phyloP scores from a whole-genome alignment of 768 basidiomycete species.

The Leccinum aurantiacum region DNA sequence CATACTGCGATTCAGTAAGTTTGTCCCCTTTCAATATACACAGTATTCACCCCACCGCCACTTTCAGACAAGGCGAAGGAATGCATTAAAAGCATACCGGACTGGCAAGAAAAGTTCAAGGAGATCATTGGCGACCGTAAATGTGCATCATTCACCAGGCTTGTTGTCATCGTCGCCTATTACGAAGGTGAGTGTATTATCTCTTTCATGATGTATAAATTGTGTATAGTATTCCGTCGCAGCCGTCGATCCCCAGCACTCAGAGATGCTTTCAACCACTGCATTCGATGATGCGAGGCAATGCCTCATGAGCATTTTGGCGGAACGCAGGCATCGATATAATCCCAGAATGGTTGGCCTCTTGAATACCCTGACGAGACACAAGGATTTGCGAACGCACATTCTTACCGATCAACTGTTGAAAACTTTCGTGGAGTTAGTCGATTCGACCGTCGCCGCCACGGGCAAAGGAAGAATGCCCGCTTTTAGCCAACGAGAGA shows the following conservation, averaged over 20 bases:
- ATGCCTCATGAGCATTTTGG: slow-evolving; percentile 11
- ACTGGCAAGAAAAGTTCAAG: not conserved
- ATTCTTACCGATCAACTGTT: slow-evolving; percentile 18
- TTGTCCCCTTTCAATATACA: not conserved
- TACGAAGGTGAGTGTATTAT: slow-evolving; percentile 17
- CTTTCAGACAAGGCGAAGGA: not conserved
- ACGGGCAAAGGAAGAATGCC: too few relatives aligned
- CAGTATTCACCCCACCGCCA: not conserved
- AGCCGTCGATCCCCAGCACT: slow-evolving; percentile 11
- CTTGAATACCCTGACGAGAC: slow-evolving; percentile 20
- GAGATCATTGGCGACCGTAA: not conserved
- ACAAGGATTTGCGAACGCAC: slow-evolving; percentile 10
- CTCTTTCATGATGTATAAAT: not conserved
- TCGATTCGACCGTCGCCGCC: slow-evolving; percentile 11
- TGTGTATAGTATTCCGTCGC: not conserved
- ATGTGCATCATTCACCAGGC: not conserved
- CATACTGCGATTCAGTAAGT: not conserved
- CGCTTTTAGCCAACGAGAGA: not conserved
- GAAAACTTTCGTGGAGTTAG: slow-evolving; percentile 10
- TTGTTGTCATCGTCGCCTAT: slow-evolving; percentile 9
- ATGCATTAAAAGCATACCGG: not conserved
- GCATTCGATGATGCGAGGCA: slow-evolving; percentile 18
- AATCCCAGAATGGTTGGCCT: slow-evolving; percentile 22
- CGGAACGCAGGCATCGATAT: slow-evolving; percentile 18
- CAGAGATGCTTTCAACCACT: not conserved